phyloP scores from a whole-genome alignment of 2,329 filamentous ascomycete species.

The Simplicillium aogashimaense region DNA sequence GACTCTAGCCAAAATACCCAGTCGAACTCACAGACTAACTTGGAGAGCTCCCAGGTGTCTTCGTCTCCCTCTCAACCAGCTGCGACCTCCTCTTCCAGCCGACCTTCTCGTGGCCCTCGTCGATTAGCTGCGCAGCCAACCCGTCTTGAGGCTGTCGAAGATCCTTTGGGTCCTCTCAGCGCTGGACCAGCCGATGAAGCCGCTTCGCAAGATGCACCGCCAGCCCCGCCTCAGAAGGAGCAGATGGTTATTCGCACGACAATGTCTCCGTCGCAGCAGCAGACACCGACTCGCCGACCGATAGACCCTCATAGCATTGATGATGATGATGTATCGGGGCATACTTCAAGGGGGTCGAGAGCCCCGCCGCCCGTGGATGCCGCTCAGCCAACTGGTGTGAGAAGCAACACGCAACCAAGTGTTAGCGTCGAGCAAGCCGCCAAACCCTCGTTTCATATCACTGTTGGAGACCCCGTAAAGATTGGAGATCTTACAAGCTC shows the following conservation, averaged over 20 bases:
- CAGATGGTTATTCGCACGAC: slow-evolving; percentile 50
- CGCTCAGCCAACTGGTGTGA: slow-evolving; percentile 40
- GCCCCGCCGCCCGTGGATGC: slow-evolving; percentile 56
- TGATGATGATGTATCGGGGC: slow-evolving; percentile 53
- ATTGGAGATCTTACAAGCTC: slow-evolving; percentile 94
- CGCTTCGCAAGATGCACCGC: slow-evolving; percentile 41
- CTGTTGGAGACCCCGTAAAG: slow-evolving; percentile 93
- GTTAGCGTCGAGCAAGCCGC: slow-evolving; percentile 88
- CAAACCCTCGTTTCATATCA: slow-evolving; percentile 84
- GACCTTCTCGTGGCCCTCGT: slow-evolving; percentile 40
- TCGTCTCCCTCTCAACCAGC: slow-evolving; percentile 16
- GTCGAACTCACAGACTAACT: slow-evolving; percentile 20
- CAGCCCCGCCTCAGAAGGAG: slow-evolving; percentile 61
- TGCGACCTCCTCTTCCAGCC: slow-evolving; percentile 21
- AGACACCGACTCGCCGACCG: slow-evolving; percentile 32
- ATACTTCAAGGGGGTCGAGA: slow-evolving; percentile 38
- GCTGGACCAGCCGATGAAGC: slow-evolving; percentile 42
- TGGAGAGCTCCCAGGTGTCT: slow-evolving; percentile 17
- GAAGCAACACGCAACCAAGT: slow-evolving; percentile 57
- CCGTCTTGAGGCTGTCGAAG: slow-evolving; percentile 66
- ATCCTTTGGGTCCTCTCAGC: slow-evolving; percentile 70
- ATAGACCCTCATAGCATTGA: slow-evolving; percentile 57
- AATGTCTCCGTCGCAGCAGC: slow-evolving; percentile 30
- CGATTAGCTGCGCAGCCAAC: slow-evolving; percentile 67
- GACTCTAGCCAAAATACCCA: slow-evolving; percentile 27